phyloP scores from a whole-genome alignment of 1,139 yeast genomes.

The Cylindricascospora bacillispora region DNA sequence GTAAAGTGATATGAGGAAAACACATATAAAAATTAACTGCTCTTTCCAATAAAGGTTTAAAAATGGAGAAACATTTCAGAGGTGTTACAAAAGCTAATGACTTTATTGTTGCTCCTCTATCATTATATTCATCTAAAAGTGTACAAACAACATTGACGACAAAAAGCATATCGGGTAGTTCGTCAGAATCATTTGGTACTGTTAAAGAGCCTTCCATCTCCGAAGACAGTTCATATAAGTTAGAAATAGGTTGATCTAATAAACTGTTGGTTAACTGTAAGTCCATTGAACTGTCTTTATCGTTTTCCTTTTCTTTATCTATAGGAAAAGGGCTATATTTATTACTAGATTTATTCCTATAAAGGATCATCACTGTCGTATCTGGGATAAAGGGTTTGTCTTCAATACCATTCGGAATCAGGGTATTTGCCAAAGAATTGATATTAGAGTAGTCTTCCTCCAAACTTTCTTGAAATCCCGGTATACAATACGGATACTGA shows the following conservation, averaged over 20 bases:
- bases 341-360: conserved; percentile 9
- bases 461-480: conserved; percentile 12
- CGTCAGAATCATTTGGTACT: too few species aligned
- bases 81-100: conserved; percentile 31
- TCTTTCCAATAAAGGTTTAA: conserved; percentile 20
- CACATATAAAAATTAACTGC: conserved; percentile 40
- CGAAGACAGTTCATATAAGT: too few species aligned
- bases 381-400: conserved; percentile 16
- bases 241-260: too few species aligned
- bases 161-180: conserved; percentile 6
- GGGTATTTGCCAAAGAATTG: conserved; percentile 17
- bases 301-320: conserved; percentile 1
- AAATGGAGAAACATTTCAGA: conserved; percentile 37
- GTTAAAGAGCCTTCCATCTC: too few species aligned
- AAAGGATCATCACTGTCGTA: conserved; percentile 17
- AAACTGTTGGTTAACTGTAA: too few species aligned
- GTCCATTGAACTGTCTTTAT: background rate
- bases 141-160: conserved; percentile 20
- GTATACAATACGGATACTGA: conserved; percentile 18
- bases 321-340: conserved; percentile 15
- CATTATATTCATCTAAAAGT: conserved; percentile 13
- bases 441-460: conserved; percentile 1
- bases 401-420: conserved; percentile 23
- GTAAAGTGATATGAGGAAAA: conserved; percentile 8
- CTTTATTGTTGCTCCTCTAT: conserved; percentile 20